A percentile compares a stretch with the other conserved stretches of the same genome.
phyloP scores from a whole-genome alignment of 108 stramenopile genomes.

The Aurantiochytrium sp. region DNA sequence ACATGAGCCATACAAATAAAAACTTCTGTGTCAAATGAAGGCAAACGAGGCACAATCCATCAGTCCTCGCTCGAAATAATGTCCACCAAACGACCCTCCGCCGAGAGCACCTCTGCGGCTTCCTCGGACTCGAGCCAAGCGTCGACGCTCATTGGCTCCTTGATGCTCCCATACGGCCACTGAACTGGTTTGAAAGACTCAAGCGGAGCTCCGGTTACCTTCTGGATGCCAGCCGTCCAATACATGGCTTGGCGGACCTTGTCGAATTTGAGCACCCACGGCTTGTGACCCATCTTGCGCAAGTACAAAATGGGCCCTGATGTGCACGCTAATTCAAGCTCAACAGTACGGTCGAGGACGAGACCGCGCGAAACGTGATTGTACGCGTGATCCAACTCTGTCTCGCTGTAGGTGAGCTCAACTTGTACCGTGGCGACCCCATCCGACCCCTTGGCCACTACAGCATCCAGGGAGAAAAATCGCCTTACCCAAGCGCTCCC shows the following conservation, averaged over 20 bases:
- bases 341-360: neutral
- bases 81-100: neutral
- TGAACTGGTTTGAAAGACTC: neutral
- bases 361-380: neutral
- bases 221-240: neutral
- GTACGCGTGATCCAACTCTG: neutral
- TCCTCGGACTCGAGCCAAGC: neutral
- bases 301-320: neutral
- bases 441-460: neutral
- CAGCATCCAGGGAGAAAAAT: neutral
- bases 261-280: neutral
- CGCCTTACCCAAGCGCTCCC: neutral
- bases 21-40: too few relatives aligned
- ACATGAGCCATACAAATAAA: too few relatives aligned
- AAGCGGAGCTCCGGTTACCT: neutral
- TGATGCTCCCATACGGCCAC: neutral
- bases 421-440: neutral
- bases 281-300: neutral
- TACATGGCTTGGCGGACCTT: neutral
- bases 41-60: too few relatives aligned
- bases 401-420: neutral
- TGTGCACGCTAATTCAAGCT: neutral
- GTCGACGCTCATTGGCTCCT: neutral
- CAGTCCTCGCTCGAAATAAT: neutral
- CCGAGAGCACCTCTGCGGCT: neutral